Base-by-base conservation (phyloP, 78 protist species). In the Dictyostelium discoideum region DNA sequence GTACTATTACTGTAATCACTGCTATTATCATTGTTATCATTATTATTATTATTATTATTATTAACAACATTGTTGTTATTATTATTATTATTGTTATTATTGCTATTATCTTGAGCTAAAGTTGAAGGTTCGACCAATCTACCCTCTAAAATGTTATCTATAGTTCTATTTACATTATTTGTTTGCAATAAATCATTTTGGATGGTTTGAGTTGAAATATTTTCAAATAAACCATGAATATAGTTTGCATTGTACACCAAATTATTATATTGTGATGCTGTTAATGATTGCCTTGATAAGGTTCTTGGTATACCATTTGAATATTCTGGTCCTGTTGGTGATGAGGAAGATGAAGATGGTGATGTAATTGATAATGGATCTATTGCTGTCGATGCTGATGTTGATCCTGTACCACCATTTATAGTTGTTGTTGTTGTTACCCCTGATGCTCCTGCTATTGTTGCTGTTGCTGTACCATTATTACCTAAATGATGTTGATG, bases 131-230 rank as follows among this genome's bases (percentile, higher is more conserved):
- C 60, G 7, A 26, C 40, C n/a, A 89, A 42, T 60, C 82, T 69
- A 39, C 82, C 86, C 8, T 46, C 82, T 37, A 89, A 89, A 37
- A 89, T 89, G 81, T 89, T 80, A 32, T 80, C 78, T 22, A 82
- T 89, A 16, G 94, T 89, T 67, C 42, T n/a, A 57, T 89, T 44
- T 80, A 89, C 87, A 82, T 46, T 82, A 29, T 89, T 60, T 5
- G 94, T 82, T 26, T 18, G 60, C 18, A 65, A 26, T 50, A 89
- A 37, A 82, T 89, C 94, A 32, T 18, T 39, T 16, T 42, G 46
- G 37, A 89, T 89, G 0, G 44, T 46, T 82, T 89, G 73, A 7
- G 46, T n/a, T 48, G 94, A 86, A 18, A 82, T 82, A 13, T 89
- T 57, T 63, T 76, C 83, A 67, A 82, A 89, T 67, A 89, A 54